Percentiles rank a stretch among this genome's conserved stretches.
phyloP scores from a whole-genome alignment of 2,329 filamentous ascomycete genomes.

The Pseudogymnoascus sp. region DNA sequence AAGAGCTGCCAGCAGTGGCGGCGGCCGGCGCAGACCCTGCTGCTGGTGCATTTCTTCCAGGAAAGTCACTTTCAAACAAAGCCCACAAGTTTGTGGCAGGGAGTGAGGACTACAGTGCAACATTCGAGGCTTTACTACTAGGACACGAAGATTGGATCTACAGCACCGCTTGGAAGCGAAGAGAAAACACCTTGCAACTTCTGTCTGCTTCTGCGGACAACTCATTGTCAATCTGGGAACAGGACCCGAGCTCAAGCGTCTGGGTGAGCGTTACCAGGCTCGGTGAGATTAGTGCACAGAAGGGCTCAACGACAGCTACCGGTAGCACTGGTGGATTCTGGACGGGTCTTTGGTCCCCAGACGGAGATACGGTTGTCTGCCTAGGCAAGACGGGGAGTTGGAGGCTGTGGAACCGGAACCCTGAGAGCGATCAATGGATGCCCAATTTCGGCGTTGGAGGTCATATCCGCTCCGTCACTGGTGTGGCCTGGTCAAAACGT shows the following conservation, averaged over 20 bases:
- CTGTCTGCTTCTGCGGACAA: conserved; percentile 93
- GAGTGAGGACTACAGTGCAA: conserved; percentile 62
- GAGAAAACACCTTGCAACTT: conserved; percentile 51
- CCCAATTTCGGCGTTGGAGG: conserved; percentile 73
- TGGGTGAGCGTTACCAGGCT: conserved; percentile 83
- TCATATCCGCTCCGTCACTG: conserved; percentile 73
- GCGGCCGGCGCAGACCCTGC: conserved; percentile 48
- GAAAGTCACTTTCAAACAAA: conserved; percentile 80
- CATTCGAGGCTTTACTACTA: conserved; percentile 86
- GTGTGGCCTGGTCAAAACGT: conserved; percentile 73
- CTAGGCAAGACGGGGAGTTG: conserved; percentile 89
- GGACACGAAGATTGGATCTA: conserved; percentile 99
- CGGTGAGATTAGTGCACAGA: conserved; percentile 88
- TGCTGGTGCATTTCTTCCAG: conserved; percentile 50
- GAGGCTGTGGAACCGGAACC: conserved; percentile 70
- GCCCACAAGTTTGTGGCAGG: conserved; percentile 64
- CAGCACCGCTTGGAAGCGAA: conserved; percentile 47
- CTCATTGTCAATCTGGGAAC: conserved; percentile 86
- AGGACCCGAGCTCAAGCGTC: conserved; percentile 73
- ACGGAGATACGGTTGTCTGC: conserved; percentile 66
- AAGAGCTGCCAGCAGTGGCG: conserved; percentile 51
- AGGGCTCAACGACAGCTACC: conserved; percentile 92
- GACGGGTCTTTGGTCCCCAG: conserved; percentile 85
- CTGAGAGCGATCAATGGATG: conserved; percentile 58
- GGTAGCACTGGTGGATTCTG: conserved; percentile 95